Evolutionary conservation across 208 protist species (phyloP), one percentile per base, ranked within the genome.

Genomic region (Angomonas ambiguus): DNA sequence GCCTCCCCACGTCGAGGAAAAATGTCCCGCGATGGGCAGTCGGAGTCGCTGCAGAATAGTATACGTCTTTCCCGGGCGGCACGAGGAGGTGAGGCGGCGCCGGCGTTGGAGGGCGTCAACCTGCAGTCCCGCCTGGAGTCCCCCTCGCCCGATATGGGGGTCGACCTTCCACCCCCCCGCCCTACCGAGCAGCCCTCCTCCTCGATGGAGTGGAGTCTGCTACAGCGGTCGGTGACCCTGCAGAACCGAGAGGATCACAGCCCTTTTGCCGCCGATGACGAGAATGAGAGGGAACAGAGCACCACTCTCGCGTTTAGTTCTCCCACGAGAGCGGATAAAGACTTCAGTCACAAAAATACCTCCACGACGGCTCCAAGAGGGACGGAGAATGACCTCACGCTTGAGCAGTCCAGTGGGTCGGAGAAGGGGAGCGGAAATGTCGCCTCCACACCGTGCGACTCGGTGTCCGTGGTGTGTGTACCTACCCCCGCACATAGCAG

Each of bases 321-420:
- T 22, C 45, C 45, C 8, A 13, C 13, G 4, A 20, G 13, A 20
- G 18, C 16, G 24, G 20, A 53, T 8, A 53, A 13, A n/a, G 24
- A 53, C 45, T 45, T 8, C 38, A n/a, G 35, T 5, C 35, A 41
- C 35, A 13, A 41, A 41, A 18, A 13, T 41, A 13, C 13, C 13
- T 41, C 38, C 16, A 45, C 8, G 8, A 27, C 3, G 4, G 18
- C 16, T 27, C 45, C 45, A 4, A 53, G 24, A 20, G 45, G 45
- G 3, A 53, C 45, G 45, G 45, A 53, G 45, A 53, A 53, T 53
- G 45, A 53, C 24, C 3, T 53, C 16, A 53, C 45, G 20, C 45
- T 22, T 8, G 45, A 53, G 45, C 45, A 53, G 8, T 24, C 45
- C 16, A 53, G 18, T 24, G 20, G 45, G 18, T 27, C 45, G 18